Conservation (phyloP, 179 eudicot species). For the Camellia oleifera region DNA sequence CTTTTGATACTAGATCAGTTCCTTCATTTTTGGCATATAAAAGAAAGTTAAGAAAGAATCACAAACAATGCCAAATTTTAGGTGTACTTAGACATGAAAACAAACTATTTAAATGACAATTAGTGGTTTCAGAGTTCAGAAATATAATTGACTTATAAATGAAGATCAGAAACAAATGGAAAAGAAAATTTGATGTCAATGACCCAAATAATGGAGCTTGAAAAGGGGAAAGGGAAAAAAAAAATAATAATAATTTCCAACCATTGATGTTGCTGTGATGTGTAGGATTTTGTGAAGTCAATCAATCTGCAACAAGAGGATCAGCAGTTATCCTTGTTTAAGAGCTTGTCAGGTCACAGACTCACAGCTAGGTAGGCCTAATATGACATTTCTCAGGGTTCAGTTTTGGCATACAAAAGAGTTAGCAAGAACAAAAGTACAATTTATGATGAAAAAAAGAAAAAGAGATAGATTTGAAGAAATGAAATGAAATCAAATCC, state of each 20-base stretch:
- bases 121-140: background rate
- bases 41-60: background rate
- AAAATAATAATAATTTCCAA: constrained; percentile 9
- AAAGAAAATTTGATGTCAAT: background rate
- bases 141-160: background rate
- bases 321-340: background rate
- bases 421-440: background rate
- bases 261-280: constrained; percentile 59
- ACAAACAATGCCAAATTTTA: background rate
- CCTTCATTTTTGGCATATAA: constrained; percentile 76
- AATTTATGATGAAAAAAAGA: too few species aligned
- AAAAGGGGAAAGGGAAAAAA: constrained; percentile 10
- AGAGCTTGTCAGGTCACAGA: background rate
- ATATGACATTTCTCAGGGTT: background rate
- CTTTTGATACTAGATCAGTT: constrained; percentile 53
- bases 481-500: background rate
- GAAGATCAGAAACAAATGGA: background rate
- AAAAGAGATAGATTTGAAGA: background rate
- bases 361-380: background rate
- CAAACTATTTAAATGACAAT: background rate
- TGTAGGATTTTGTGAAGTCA: constrained; percentile 79
- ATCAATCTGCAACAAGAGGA: constrained; percentile 66
- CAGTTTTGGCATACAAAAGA: background rate
- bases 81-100: background rate
- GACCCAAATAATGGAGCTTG: background rate